Evolutionary conservation across 1,284 basidiomycete genomes (phyloP).

Genomic region (Austroboletus novae-zelandiae): DNA sequence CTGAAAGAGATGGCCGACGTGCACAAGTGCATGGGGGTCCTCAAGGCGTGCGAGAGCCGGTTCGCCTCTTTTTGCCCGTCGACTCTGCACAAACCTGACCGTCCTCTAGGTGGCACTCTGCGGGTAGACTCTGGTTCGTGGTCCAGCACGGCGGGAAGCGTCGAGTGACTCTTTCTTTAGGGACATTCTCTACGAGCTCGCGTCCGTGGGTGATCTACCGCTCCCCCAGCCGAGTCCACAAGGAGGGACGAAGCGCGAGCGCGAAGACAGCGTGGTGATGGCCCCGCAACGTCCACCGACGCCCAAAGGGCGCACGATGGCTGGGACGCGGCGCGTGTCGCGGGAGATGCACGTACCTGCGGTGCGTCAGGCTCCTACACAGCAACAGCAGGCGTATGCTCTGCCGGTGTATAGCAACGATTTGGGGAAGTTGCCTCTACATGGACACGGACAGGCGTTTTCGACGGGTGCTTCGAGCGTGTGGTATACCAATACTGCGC

Average conservation of each 20-base stretch:
- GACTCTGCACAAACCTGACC: not conserved
- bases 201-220: constrained; percentile 63
- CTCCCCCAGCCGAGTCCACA: constrained; percentile 51
- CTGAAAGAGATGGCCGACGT: constrained; percentile 60
- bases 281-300: constrained; percentile 1
- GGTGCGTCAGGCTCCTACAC: constrained; percentile 6
- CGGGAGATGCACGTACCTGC: constrained; percentile 11
- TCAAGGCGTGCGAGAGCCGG: constrained; percentile 38
- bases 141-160: not conserved
- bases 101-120: constrained; percentile 23
- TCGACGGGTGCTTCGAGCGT: constrained; percentile 12
- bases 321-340: constrained; percentile 35
- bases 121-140: constrained; percentile 31
- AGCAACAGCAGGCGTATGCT: constrained; percentile 3
- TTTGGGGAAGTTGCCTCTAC: constrained; percentile 53
- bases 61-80: constrained; percentile 2
- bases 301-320: constrained; percentile 28
- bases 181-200: constrained; percentile 68
- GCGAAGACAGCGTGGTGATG: constrained; percentile 45
- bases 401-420: constrained; percentile 62
- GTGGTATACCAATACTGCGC: constrained; percentile 18
- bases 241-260: constrained; percentile 56
- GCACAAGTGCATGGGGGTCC: constrained; percentile 56
- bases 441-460: constrained; percentile 35
- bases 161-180: constrained; percentile 29